phyloP scores from a whole-genome alignment of 129 eudicot genomes.

The Escallonia rubra region DNA sequence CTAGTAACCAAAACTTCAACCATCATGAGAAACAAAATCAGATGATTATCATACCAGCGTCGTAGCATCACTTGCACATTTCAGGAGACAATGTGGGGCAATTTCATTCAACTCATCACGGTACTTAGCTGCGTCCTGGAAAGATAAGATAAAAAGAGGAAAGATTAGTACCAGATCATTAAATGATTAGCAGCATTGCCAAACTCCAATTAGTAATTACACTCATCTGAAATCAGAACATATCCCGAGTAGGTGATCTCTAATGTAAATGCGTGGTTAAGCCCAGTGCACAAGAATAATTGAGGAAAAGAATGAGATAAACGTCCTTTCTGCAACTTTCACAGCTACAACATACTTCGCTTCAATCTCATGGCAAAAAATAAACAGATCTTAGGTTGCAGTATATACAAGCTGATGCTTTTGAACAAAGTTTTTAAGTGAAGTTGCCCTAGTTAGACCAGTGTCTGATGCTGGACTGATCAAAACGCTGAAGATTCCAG shows the following conservation, averaged over 20 bases:
- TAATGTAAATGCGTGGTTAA: not conserved
- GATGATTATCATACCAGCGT: conserved; percentile 59
- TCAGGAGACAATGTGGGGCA: conserved; percentile 82
- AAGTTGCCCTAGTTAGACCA: too few relatives aligned
- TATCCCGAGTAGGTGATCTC: conserved; percentile 2
- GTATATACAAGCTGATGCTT: too few relatives aligned
- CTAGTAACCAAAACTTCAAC: not conserved
- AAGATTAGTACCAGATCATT: not conserved
- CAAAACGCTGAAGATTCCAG: too few relatives aligned
- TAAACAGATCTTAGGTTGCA: not conserved
- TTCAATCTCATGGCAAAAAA: not conserved
- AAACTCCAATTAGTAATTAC: not conserved
- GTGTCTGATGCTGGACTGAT: too few relatives aligned
- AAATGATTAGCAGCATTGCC: not conserved
- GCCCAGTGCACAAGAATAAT: not conserved
- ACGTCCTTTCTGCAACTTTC: not conserved
- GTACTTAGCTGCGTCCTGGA: conserved; percentile 84
- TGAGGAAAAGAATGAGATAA: not conserved
- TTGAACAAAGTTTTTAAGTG: too few relatives aligned
- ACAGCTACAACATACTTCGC: not conserved
- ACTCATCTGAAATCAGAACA: not conserved
- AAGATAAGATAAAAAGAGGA: not conserved
- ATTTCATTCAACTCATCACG: conserved; percentile 85
- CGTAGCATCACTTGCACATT: conserved; percentile 96
- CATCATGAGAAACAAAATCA: not conserved